A percentile compares a stretch with the other conserved stretches of the same genome.
Conservation (phyloP, 2,329 filamentous ascomycete species). For the Ceratocystis smalleyi region DNA sequence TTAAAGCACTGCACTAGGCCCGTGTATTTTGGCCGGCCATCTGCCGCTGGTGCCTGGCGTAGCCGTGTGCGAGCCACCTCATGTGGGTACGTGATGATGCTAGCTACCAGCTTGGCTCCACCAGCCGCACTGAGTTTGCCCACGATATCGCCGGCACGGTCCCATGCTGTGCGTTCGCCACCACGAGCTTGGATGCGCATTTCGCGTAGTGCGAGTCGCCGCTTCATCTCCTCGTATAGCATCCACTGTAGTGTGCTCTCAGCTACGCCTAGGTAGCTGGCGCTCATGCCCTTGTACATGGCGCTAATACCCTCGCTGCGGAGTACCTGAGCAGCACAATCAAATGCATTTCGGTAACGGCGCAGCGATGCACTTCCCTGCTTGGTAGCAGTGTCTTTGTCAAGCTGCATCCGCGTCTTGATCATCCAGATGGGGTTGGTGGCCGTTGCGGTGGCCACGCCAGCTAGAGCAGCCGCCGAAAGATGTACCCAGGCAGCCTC, state of each 20-base stretch:
- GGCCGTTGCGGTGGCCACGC: slow-evolving; percentile 72
- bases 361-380: slow-evolving; percentile 39
- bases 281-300: slow-evolving; percentile 79
- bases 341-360: slow-evolving; percentile 72
- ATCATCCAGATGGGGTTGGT: slow-evolving; percentile 96
- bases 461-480: slow-evolving; percentile 58
- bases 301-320: slow-evolving; percentile 65
- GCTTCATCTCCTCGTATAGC: slow-evolving; percentile 85
- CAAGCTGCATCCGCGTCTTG: slow-evolving; percentile 82
- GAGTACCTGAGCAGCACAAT: slow-evolving; percentile 72
- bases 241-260: slow-evolving; percentile 90
- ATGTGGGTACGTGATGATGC: slow-evolving; percentile 77
- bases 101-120: slow-evolving; percentile 70
- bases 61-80: slow-evolving; percentile 78
- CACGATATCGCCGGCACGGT: slow-evolving; percentile 59
- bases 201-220: slow-evolving; percentile 49
- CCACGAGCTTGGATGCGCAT: slow-evolving; percentile 41
- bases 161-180: slow-evolving; percentile 51
- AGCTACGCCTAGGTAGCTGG: slow-evolving; percentile 78
- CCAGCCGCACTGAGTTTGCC: slow-evolving; percentile 69
- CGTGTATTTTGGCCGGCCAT: slow-evolving; percentile 64
- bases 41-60: slow-evolving; percentile 61
- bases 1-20: slow-evolving; percentile 79
- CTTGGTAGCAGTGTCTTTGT: slow-evolving; percentile 61
- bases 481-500: slow-evolving; percentile 66